Evolutionary conservation across 2,329 filamentous ascomycete species (phyloP).

Genomic region (Aspergillus chevalieri): DNA sequence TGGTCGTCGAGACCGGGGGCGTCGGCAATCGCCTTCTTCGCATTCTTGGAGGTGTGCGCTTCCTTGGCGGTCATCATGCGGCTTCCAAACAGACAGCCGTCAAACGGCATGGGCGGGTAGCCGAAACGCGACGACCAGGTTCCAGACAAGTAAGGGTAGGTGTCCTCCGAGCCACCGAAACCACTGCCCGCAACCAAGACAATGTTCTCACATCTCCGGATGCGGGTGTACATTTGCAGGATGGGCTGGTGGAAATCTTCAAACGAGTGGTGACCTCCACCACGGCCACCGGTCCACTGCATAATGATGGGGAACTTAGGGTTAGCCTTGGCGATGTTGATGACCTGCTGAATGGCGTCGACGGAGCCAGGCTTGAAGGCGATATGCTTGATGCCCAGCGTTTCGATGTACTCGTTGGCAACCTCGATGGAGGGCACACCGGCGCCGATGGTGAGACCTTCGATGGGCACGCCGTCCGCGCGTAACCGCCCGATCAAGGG

Average conservation of each 20-base stretch:
- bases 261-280: slow-evolving; percentile 87
- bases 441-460: slow-evolving; percentile 84
- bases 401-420: slow-evolving; percentile 88
- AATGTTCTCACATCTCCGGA: slow-evolving; percentile 78
- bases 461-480: slow-evolving; percentile 80
- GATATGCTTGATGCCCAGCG: slow-evolving; percentile 85
- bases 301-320: slow-evolving; percentile 81
- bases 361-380: slow-evolving; percentile 86
- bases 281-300: slow-evolving; percentile 90
- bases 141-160: slow-evolving; percentile 85
- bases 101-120: slow-evolving; percentile 88
- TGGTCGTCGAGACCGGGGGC: slow-evolving; percentile 74
- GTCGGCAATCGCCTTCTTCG: slow-evolving; percentile 85
- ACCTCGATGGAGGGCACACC: slow-evolving; percentile 91
- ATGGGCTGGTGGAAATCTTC: slow-evolving; percentile 93
- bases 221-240: slow-evolving; percentile 81
- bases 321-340: slow-evolving; percentile 89
- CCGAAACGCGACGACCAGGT: slow-evolving; percentile 80
- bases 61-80: slow-evolving; percentile 94
- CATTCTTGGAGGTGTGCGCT: slow-evolving; percentile 76
- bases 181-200: slow-evolving; percentile 83
- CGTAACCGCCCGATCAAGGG: slow-evolving; percentile 73
- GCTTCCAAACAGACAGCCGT: slow-evolving; percentile 83
- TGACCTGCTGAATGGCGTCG: slow-evolving; percentile 79
- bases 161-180: slow-evolving; percentile 83